These are phyloP conservation scores for Schwanniomyces yamadae DNA, from an alignment of 805 yeast species.

Conservation along the genomic window DNA sequence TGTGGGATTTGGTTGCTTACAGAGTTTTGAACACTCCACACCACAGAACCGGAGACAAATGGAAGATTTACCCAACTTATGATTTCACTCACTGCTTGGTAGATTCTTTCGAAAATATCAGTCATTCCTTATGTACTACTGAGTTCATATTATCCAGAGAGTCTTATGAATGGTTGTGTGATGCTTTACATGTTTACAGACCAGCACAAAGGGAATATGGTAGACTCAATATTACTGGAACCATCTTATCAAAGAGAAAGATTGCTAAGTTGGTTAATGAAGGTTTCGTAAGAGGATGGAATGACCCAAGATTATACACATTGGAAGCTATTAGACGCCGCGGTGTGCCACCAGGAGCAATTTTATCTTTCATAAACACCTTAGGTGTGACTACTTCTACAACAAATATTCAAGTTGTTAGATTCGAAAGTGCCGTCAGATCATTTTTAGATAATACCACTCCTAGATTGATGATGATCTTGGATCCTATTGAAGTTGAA, in stretches of 20 bases:
- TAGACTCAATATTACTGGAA: conserved; percentile 90
- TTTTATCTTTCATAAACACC: conserved; percentile 87
- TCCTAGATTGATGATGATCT: conserved; percentile 91
- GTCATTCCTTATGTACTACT: conserved; percentile 94
- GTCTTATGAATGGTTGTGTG: conserved; percentile 98
- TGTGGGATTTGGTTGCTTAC: conserved; percentile 99
- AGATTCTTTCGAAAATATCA: conserved; percentile 93
- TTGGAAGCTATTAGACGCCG: conserved; percentile 93
- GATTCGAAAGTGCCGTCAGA: conserved; percentile 90
- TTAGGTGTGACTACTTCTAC: conserved; percentile 95
- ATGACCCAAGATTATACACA: conserved; percentile 95
- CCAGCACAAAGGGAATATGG: conserved; percentile 99
- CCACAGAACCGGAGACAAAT: conserved; percentile 93
- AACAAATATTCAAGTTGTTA: conserved; percentile 82
- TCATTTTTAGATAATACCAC: conserved; percentile 84
- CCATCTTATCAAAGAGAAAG: conserved; percentile 92
- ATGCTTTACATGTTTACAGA: conserved; percentile 88
- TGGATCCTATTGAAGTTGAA: conserved; percentile 81
- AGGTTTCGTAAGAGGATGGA: conserved; percentile 89
- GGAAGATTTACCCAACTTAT: conserved; percentile 98
- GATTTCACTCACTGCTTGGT: conserved; percentile 99
- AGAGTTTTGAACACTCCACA: conserved; percentile 90
- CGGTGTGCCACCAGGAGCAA: conserved; percentile 99
- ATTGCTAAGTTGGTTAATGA: conserved; percentile 89
- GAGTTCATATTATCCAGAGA: conserved; percentile 91